Conservation (phyloP, 23 red algal species). For the Gracilariopsis chorda region DNA sequence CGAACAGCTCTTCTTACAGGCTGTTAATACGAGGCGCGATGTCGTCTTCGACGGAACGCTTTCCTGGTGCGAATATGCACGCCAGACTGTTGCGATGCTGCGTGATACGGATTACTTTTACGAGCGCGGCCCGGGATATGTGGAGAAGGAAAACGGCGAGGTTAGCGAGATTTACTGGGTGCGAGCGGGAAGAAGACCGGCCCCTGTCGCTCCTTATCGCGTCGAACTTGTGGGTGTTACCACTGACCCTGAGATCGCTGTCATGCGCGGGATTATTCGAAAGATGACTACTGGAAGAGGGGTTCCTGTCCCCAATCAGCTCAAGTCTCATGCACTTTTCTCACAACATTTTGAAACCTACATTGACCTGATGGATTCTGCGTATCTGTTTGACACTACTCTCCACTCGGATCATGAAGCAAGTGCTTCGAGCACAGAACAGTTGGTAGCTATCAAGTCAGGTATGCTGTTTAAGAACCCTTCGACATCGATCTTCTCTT, state of each 20-base stretch:
- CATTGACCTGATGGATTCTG: slow-evolving; percentile 49
- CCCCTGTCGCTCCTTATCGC: slow-evolving; percentile 38
- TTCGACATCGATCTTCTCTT: not conserved
- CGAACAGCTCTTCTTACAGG: slow-evolving; percentile 62
- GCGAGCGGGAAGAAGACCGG: slow-evolving; percentile 13
- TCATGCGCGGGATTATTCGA: slow-evolving; percentile 69
- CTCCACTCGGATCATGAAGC: not conserved
- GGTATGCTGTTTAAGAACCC: slow-evolving; percentile 49
- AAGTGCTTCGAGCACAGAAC: not conserved
- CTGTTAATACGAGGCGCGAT: slow-evolving; percentile 56
- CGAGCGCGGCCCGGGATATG: slow-evolving; percentile 60
- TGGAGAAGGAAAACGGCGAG: slow-evolving; percentile 35
- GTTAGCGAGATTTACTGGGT: slow-evolving; percentile 64
- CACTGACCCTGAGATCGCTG: slow-evolving; percentile 44
- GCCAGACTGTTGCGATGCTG: slow-evolving; percentile 66
- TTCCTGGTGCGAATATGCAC: slow-evolving; percentile 61
- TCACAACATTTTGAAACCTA: slow-evolving; percentile 72
- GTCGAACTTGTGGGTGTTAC: slow-evolving; percentile 77
- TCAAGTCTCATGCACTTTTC: slow-evolving; percentile 65
- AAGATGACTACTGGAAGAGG: slow-evolving; percentile 54
- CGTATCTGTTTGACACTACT: slow-evolving; percentile 64
- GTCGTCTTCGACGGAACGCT: slow-evolving; percentile 74
- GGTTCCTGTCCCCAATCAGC: slow-evolving; percentile 60
- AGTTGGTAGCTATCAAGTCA: slow-evolving; percentile 47
- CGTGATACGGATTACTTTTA: slow-evolving; percentile 61